A percentile compares a stretch with the other conserved stretches of the same genome.
Evolutionary conservation across 2,329 filamentous ascomycete species (phyloP).

Genomic region (Rhinocladiella mackenziei): DNA sequence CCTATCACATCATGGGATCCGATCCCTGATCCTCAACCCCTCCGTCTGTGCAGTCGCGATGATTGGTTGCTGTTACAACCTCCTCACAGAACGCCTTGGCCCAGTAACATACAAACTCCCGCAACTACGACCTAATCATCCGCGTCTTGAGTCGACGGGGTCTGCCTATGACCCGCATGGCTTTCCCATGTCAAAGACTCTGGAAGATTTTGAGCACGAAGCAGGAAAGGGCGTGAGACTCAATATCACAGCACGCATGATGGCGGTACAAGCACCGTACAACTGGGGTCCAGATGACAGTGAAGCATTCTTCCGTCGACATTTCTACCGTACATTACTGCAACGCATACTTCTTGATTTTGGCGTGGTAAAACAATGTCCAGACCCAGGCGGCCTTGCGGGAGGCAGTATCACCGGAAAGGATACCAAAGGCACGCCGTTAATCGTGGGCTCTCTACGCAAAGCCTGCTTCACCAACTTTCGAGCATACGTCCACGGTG

Average conservation of each 20-base stretch:
- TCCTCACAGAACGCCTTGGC: constrained; percentile 83
- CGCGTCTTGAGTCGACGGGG: constrained; percentile 64
- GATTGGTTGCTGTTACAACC: constrained; percentile 97
- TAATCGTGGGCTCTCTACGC: constrained; percentile 80
- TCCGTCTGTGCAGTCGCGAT: constrained; percentile 86
- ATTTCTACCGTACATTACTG: constrained; percentile 86
- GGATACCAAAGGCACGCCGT: constrained; percentile 58
- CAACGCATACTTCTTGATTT: constrained; percentile 89
- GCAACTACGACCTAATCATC: constrained; percentile 68
- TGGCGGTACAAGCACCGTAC: constrained; percentile 90
- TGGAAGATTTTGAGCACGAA: constrained; percentile 54
- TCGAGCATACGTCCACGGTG: constrained; percentile 71
- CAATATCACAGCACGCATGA: constrained; percentile 96
- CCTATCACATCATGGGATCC: constrained; percentile 88
- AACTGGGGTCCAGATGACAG: constrained; percentile 86
- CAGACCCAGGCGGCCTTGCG: constrained; percentile 27
- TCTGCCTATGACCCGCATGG: constrained; percentile 79
- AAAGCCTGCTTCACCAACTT: constrained; percentile 78
- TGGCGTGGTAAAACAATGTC: constrained; percentile 62
- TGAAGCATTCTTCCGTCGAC: constrained; percentile 81
- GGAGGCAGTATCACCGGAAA: constrained; percentile 27
- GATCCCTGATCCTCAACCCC: constrained; percentile 78
- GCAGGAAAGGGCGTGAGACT: constrained; percentile 63
- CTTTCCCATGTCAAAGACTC: constrained; percentile 80
- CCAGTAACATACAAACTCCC: constrained; percentile 83